These are phyloP conservation scores for Linum tenue DNA, from an alignment of 345 rosid species.

Conservation along the genomic window DNA sequence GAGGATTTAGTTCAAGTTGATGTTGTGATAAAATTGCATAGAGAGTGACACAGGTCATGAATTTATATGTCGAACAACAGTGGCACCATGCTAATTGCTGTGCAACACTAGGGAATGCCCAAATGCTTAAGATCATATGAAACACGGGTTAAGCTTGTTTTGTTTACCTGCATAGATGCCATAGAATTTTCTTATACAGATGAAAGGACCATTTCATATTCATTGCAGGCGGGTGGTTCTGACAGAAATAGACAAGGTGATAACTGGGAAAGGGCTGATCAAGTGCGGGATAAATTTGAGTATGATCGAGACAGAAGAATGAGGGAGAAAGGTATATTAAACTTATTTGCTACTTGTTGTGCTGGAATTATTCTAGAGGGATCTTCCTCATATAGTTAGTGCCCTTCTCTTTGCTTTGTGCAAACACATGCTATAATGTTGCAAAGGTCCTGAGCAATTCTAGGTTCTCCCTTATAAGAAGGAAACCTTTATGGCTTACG, in stretches of 20 bases:
- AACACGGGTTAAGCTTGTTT: neutral
- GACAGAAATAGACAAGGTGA: slow-evolving; percentile 45
- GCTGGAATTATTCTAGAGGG: neutral
- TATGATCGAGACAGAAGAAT: slow-evolving; percentile 73
- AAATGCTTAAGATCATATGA: too few relatives aligned
- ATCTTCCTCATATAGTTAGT: neutral
- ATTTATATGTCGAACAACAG: too few relatives aligned
- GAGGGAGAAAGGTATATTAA: slow-evolving; percentile 61
- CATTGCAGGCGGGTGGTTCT: slow-evolving; percentile 44
- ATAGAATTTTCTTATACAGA: neutral
- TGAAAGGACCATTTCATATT: neutral
- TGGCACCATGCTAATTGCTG: too few relatives aligned
- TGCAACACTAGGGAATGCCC: too few relatives aligned
- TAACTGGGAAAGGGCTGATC: slow-evolving; percentile 50
- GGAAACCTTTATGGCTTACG: neutral
- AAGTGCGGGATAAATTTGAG: slow-evolving; percentile 69
- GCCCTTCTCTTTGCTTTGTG: neutral
- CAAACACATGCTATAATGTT: too few relatives aligned
- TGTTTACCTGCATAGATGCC: neutral
- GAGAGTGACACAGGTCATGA: neutral
- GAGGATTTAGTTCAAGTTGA: neutral
- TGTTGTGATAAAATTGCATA: neutral
- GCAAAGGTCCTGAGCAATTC: neutral
- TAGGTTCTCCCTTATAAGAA: neutral
- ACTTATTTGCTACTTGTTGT: neutral